Percentiles rank a stretch among this genome's conserved stretches.
These are phyloP conservation scores for Silene conica DNA, from an alignment of 148 eudicot genomes.

Conservation along the genomic window DNA sequence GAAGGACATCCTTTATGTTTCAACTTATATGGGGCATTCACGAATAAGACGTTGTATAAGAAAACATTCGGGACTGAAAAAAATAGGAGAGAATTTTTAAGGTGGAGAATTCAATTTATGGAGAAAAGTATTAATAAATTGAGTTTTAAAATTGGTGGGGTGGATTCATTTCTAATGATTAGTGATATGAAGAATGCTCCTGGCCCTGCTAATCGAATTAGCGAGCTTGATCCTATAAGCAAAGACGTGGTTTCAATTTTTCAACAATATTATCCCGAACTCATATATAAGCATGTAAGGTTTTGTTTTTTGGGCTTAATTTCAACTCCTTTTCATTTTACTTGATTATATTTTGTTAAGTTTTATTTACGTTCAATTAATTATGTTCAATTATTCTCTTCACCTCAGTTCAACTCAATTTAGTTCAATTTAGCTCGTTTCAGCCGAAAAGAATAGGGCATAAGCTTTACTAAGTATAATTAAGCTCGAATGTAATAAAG, in stretches of 20 bases:
- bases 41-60: conserved; percentile 31
- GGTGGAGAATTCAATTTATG: conserved; percentile 71
- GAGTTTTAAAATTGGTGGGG: conserved; percentile 44
- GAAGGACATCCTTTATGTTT: conserved; percentile 68
- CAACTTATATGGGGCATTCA: conserved; percentile 40
- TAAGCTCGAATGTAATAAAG: too few relatives aligned
- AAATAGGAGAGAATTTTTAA: conserved; percentile 38
- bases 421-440: too few relatives aligned
- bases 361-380: too few relatives aligned
- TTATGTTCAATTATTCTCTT: too few relatives aligned
- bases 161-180: conserved; percentile 49
- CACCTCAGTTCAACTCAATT: too few relatives aligned
- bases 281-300: conserved; percentile 46
- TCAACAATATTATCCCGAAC: conserved; percentile 71
- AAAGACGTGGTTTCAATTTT: conserved; percentile 45
- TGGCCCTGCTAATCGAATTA: conserved; percentile 33
- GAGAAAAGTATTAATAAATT: conserved; percentile 52
- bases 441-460: too few relatives aligned
- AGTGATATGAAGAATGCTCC: conserved; percentile 66
- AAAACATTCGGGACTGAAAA: conserved; percentile 36
- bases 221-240: conserved; percentile 42
- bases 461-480: too few relatives aligned
- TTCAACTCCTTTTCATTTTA: too few relatives aligned
- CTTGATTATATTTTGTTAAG: too few relatives aligned
- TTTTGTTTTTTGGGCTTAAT: too few relatives aligned